Percentiles rank a stretch among this genome's conserved stretches.
These are phyloP conservation scores for Triticum turgidum DNA, from an alignment of 176 grass and related monocot species.

Conservation along the genomic window DNA sequence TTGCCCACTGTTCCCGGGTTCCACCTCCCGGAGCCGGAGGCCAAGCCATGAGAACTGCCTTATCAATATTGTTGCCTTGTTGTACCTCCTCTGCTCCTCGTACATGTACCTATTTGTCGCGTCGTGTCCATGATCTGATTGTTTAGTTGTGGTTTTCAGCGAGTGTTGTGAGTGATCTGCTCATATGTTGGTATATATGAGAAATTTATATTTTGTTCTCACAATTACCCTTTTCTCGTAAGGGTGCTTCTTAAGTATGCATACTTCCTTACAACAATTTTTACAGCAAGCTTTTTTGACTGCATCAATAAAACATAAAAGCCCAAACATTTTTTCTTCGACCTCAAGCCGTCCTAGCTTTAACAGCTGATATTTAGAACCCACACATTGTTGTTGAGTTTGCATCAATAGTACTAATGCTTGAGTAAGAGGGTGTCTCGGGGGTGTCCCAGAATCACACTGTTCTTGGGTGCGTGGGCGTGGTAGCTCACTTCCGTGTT, in stretches of 20 bases:
- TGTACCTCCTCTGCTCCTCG: neutral
- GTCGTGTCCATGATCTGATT: neutral
- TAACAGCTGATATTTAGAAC: too few relatives aligned
- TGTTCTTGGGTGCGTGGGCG: too few relatives aligned
- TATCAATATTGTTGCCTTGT: neutral
- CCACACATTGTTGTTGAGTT: too few relatives aligned
- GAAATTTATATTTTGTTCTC: neutral
- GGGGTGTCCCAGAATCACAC: too few relatives aligned
- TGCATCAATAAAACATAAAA: neutral
- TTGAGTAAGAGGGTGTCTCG: too few relatives aligned
- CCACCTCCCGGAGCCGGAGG: conserved; percentile 20
- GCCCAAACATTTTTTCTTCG: neutral
- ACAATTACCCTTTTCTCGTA: neutral
- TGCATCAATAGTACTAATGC: too few relatives aligned
- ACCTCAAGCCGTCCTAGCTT: too few relatives aligned
- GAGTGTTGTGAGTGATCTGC: neutral
- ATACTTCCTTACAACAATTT: neutral
- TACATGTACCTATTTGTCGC: neutral
- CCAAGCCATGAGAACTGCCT: conserved; percentile 28
- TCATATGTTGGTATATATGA: neutral
- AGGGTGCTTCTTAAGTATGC: neutral
- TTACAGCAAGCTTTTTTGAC: neutral
- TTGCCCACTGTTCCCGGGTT: neutral
- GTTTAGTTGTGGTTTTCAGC: neutral
- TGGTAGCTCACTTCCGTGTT: too few relatives aligned